Percentiles rank a stretch among this genome's conserved stretches.
phyloP scores from a whole-genome alignment of 2,329 filamentous ascomycete genomes.

The Rhexocercosporidium sp. region DNA sequence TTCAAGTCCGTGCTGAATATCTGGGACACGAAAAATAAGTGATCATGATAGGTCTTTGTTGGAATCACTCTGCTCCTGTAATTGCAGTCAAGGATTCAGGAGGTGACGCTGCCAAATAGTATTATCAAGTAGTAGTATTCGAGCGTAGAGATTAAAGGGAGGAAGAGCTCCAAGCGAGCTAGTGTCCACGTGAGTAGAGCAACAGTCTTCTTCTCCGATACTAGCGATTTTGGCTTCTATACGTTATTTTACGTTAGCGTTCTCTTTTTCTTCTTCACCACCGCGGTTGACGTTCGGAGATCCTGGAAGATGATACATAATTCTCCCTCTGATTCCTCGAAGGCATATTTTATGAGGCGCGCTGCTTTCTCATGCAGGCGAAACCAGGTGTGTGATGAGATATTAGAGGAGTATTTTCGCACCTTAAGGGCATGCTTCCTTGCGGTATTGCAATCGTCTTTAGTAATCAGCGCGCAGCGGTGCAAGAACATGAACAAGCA shows the following conservation, averaged over 20 bases:
- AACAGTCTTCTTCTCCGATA: not conserved
- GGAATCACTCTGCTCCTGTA: too few relatives aligned
- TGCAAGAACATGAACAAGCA: not conserved
- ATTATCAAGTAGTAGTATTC: too few relatives aligned
- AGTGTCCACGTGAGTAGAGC: too few relatives aligned
- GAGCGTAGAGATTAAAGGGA: too few relatives aligned
- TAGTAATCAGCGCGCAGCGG: not conserved
- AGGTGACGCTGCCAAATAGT: too few relatives aligned
- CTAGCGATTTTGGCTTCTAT: not conserved
- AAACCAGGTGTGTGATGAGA: too few relatives aligned
- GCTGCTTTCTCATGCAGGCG: not conserved
- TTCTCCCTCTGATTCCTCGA: not conserved
- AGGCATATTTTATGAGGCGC: not conserved
- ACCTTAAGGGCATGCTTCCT: not conserved
- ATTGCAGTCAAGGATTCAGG: too few relatives aligned
- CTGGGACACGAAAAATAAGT: not conserved
- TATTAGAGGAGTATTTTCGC: too few relatives aligned
- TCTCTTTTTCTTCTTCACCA: not conserved
- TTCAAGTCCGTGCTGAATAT: not conserved
- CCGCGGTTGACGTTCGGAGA: not conserved
- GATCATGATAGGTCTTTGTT: not conserved
- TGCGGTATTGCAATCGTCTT: not conserved
- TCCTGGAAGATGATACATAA: not conserved
- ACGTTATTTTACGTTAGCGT: not conserved
- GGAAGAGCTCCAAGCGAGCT: too few relatives aligned